phyloP scores from a whole-genome alignment of 129 eudicot genomes.

The Pittosporum tobira region DNA sequence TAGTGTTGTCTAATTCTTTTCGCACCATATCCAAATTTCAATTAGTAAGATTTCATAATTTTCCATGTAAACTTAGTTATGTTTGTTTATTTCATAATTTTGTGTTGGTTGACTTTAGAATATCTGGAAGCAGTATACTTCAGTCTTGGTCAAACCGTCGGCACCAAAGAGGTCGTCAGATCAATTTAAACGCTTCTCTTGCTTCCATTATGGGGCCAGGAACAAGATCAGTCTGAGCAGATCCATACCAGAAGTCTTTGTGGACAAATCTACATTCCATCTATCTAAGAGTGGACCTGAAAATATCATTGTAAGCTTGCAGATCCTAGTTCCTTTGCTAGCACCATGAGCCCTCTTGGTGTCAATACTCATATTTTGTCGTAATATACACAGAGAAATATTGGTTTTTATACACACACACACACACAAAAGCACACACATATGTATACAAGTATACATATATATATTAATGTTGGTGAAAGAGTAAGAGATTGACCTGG shows the following conservation, averaged over 20 bases:
- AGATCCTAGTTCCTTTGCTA: constrained; percentile 7
- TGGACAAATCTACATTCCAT: constrained; percentile 57
- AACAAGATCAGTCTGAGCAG: constrained; percentile 29
- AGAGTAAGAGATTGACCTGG: too few relatives aligned
- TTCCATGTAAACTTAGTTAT: not conserved
- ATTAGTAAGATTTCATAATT: not conserved
- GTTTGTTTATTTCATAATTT: not conserved
- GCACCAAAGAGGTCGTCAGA: constrained; percentile 24
- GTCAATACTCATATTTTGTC: too few relatives aligned
- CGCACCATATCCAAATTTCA: not conserved
- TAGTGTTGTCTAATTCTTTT: not conserved
- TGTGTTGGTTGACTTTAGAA: constrained; percentile 34
- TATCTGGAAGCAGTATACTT: constrained; percentile 34
- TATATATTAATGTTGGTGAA: too few relatives aligned
- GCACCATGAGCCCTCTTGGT: not conserved
- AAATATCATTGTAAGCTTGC: constrained; percentile 42
- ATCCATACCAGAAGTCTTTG: constrained; percentile 39
- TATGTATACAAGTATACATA: too few relatives aligned
- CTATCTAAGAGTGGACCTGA: constrained; percentile 36
- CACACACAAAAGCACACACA: too few relatives aligned
- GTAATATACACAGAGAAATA: too few relatives aligned
- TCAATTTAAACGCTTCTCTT: constrained; percentile 39
- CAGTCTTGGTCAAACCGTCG: constrained; percentile 28
- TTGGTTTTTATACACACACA: too few relatives aligned
- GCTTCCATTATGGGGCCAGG: constrained; percentile 51